Percentiles rank a stretch among this genome's conserved stretches.
Conservation (phyloP, 2,329 filamentous ascomycete species). For the Neofusicoccum kwambonambiense region DNA sequence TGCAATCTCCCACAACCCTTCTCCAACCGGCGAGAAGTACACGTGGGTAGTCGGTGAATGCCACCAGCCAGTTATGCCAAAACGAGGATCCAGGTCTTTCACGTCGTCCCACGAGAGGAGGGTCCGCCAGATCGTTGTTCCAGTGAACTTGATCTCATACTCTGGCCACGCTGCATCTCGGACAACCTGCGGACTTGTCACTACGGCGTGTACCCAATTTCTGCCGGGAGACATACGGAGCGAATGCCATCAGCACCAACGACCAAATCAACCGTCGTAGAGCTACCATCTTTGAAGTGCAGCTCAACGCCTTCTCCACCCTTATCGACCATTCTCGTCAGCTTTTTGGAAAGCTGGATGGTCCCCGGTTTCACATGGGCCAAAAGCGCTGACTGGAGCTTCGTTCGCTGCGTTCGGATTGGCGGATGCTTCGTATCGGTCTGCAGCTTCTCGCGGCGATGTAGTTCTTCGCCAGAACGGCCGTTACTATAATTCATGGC, state of each 20-base stretch:
- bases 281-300: conserved; percentile 48
- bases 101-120: conserved; percentile 37
- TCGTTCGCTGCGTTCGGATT: conserved; percentile 26
- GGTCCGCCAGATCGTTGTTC: conserved; percentile 50
- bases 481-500: conserved; percentile 29
- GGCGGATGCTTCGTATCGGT: conserved; percentile 3
- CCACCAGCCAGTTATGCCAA: conserved; percentile 45
- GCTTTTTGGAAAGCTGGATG: conserved; percentile 48
- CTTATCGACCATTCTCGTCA: conserved; percentile 42
- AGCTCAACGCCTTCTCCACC: conserved; percentile 28
- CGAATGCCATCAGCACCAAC: conserved; percentile 56
- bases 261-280: conserved; percentile 44
- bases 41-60: conserved; percentile 44
- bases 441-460: conserved; percentile 23
- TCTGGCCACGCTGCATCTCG: conserved; percentile 43
- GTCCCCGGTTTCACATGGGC: conserved; percentile 44
- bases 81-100: conserved; percentile 31
- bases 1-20: conserved; percentile 43
- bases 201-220: background rate
- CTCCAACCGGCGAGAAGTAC: conserved; percentile 36
- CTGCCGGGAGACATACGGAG: conserved; percentile 27
- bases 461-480: conserved; percentile 29
- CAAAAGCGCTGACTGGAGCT: conserved; percentile 51
- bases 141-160: conserved; percentile 49
- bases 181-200: conserved; percentile 36